Evolutionary conservation across 1,139 yeast genomes (phyloP), one percentile per base, ranked within the genome.

Genomic region (Debaryomyces psychrophilus): DNA sequence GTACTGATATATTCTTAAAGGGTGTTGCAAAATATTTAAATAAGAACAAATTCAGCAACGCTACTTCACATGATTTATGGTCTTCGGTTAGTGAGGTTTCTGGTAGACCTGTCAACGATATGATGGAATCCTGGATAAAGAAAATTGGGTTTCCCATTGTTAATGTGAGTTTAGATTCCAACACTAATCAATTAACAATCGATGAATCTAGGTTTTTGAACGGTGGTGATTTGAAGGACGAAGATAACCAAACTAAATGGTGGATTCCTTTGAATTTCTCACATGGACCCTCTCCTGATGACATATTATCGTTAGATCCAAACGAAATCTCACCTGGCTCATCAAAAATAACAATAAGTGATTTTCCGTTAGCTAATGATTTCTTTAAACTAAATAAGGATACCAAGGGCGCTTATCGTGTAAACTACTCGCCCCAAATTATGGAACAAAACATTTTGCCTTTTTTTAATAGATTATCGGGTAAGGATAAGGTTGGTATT

Each of bases 81-180:
- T 75, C 73, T 46, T 85, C 95, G 14, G 72, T 89, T 45, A 71
- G 85, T 33, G 85, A 82, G 46, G 92, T 82, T 20, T 79, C 89
- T 25, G 92, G 92, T 36, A 79, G 85, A 61, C 89, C 90, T 49
- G 87, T 90, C 45, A 77, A 77, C 52, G 64, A 71, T 49, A 82
- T 85, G 56, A 89, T 90, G 95, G 79, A 82, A 54, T 73, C 81
- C 44, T 90, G 97, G 97, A 88, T 93, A 47, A 79, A 82, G 54
- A 81, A 83, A 62, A 83, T 87, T 50, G 97, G 97, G 5, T 89
- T 77, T 71, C 97, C 97, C n/a, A 77, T 89, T 14, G 71, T 90
- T 41, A 73, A 82, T 44, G 93, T 87, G 26, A 57, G 57, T 17
- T 53, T 58, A 4, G 71, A 64, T 29, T 67, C 64, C 23, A 58